Conservation (phyloP, 176 grass and related monocot species). For the Eragrostis nindensis region DNA sequence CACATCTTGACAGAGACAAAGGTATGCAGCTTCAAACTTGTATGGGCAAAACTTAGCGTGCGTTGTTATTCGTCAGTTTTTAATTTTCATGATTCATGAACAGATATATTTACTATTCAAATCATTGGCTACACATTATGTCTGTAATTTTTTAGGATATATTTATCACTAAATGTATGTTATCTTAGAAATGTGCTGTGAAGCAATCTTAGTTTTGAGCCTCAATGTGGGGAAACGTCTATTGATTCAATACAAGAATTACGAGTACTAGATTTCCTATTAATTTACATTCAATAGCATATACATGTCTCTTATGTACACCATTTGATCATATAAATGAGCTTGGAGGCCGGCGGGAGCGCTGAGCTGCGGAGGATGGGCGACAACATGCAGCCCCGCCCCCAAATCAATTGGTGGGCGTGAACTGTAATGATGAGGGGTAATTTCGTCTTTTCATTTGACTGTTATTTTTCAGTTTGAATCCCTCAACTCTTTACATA, state of each 20-base stretch:
- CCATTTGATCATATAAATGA: background rate
- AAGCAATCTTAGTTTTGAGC: background rate
- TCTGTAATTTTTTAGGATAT: background rate
- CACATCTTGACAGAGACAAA: constrained; percentile 92
- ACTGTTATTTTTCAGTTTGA: too few species aligned
- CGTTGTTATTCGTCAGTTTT: constrained; percentile 37
- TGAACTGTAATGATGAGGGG: too few species aligned
- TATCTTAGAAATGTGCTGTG: background rate
- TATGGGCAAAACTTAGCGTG: constrained; percentile 87
- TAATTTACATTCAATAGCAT: background rate
- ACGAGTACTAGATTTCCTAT: background rate
- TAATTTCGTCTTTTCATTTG: too few species aligned
- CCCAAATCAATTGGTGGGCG: too few species aligned
- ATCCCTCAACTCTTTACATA: too few species aligned
- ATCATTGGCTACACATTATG: constrained; percentile 12
- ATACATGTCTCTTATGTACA: background rate
- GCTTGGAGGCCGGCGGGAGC: too few species aligned
- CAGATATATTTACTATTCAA: background rate
- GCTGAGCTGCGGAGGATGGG: too few species aligned
- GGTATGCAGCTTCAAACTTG: constrained; percentile 87
- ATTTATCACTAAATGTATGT: background rate
- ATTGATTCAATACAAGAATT: background rate
- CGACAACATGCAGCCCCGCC: too few species aligned
- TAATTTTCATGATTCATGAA: constrained; percentile 8
- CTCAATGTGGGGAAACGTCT: background rate